Base-by-base conservation (phyloP, 1,139 yeast genomes). In the Blastobotrys malaysiensis region DNA sequence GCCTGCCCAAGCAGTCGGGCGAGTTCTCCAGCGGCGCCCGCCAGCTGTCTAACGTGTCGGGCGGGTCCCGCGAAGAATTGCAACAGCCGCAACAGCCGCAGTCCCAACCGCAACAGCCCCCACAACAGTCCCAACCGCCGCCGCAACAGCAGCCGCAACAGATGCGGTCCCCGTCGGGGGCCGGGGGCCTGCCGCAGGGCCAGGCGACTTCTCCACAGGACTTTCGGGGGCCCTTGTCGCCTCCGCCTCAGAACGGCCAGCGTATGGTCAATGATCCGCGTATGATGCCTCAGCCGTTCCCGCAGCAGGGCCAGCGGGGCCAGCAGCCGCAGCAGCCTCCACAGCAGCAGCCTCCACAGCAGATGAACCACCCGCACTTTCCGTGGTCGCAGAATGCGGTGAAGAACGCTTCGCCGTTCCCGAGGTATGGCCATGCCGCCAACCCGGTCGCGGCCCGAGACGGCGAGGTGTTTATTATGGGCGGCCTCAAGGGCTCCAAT, bases 381-480 rank as follows among this genome's bases (percentile, higher is more conserved):
- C 97, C 97, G 1, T 91, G 98, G 98, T 78, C 79, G 50, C 79
- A 88, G 63, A 79, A 80, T 62, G 82, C 82, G 64, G 75, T 91
- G 45, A 76, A 76, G 59, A 82, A 87, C 63, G 69, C 72, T 4
- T 85, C 95, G 2, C 98, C 98, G 0, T 90, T 93, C 65, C 98
- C 99, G 5, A 80, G 98, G 49, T 90, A 90, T 68, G 85, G 98
- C 63, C 98, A 93, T 69, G 89, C 96, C 0, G 93, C 97, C 0
- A 75, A 87, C 27, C 76, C 83, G 49, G 75, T 86, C 9, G 84
- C 95, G 20, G 95, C 90, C 26, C 65, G 75, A 16, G 84, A 85
- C 58, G 88, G 90, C 56, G 95, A 89, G 60, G 76, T 91, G 22
- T 90, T 83, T 68, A 79, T 95, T 48, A 91, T 93, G 89, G 99